Evolutionary conservation across 768 basidiomycete genomes (phyloP).

Genomic region (Boletus sp.): DNA sequence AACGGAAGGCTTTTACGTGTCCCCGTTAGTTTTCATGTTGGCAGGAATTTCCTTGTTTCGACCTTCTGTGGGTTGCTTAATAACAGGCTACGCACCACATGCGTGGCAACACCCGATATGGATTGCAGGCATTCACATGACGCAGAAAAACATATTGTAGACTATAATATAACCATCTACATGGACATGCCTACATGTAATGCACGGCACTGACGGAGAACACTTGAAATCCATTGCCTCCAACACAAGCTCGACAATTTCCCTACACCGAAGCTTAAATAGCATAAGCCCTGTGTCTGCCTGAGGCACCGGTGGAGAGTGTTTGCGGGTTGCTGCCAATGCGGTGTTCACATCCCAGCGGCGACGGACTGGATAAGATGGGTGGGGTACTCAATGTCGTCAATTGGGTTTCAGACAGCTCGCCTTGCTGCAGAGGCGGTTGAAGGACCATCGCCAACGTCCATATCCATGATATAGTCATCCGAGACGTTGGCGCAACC

Average conservation of each 20-base stretch:
- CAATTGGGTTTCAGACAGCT: conserved; percentile 24
- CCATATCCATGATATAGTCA: conserved; percentile 50
- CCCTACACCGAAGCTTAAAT: conserved; percentile 82
- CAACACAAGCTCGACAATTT: conserved; percentile 79
- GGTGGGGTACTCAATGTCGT: conserved; percentile 66
- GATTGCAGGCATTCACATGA: too few relatives aligned
- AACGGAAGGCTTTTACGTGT: too few relatives aligned
- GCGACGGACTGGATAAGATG: conserved; percentile 66
- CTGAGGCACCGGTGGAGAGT: conserved; percentile 63
- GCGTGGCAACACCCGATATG: too few relatives aligned
- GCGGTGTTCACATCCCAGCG: conserved; percentile 66
- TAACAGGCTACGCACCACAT: too few relatives aligned
- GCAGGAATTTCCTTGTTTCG: too few relatives aligned
- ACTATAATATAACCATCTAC: too few relatives aligned
- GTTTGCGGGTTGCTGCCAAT: conserved; percentile 48
- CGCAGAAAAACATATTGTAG: too few relatives aligned
- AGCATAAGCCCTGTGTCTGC: conserved; percentile 65
- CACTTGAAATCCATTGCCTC: conserved; percentile 66
- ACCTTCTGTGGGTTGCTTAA: too few relatives aligned
- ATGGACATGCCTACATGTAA: too few relatives aligned
- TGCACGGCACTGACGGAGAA: too few relatives aligned
- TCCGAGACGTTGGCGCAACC: conserved; percentile 18
- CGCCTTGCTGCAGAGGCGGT: conserved; percentile 9
- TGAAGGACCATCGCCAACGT: conserved; percentile 26
- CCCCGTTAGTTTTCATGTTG: too few relatives aligned